These are phyloP conservation scores for Trichoderma sp. DNA, from an alignment of 2,329 filamentous ascomycete species.

Conservation along the genomic window DNA sequence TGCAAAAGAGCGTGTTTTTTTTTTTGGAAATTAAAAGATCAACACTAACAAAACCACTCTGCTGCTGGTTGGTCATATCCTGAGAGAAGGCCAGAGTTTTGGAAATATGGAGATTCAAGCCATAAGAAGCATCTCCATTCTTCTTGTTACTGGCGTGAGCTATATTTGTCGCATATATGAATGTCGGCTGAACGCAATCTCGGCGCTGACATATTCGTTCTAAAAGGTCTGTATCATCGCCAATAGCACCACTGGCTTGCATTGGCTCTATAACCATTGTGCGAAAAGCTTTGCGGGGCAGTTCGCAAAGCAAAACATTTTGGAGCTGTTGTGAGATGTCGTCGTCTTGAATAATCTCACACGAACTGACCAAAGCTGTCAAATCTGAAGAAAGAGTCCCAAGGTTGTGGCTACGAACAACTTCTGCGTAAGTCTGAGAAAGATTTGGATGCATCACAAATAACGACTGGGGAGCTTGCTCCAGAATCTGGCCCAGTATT, in stretches of 20 bases:
- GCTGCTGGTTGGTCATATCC: neutral
- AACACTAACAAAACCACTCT: neutral
- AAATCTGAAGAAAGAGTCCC: neutral
- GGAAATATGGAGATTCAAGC: neutral
- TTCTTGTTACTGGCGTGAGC: neutral
- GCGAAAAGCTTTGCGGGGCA: neutral
- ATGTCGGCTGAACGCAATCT: neutral
- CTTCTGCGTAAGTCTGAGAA: neutral
- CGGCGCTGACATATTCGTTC: neutral
- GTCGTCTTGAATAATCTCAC: neutral
- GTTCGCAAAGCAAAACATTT: neutral
- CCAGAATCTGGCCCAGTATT: conserved; percentile 4
- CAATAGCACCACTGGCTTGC: neutral
- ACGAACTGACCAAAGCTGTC: neutral
- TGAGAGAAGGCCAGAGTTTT: neutral
- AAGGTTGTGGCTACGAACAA: neutral
- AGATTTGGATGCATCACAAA: neutral
- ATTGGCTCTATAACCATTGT: neutral
- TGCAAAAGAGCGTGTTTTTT: neutral
- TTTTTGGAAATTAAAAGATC: neutral
- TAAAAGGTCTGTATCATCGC: neutral
- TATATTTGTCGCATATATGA: neutral
- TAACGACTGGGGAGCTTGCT: neutral
- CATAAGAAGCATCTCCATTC: neutral
- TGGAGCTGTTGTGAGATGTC: neutral